These are phyloP conservation scores for Salicornia ramosissima DNA, from an alignment of 148 eudicot species.

Conservation along the genomic window DNA sequence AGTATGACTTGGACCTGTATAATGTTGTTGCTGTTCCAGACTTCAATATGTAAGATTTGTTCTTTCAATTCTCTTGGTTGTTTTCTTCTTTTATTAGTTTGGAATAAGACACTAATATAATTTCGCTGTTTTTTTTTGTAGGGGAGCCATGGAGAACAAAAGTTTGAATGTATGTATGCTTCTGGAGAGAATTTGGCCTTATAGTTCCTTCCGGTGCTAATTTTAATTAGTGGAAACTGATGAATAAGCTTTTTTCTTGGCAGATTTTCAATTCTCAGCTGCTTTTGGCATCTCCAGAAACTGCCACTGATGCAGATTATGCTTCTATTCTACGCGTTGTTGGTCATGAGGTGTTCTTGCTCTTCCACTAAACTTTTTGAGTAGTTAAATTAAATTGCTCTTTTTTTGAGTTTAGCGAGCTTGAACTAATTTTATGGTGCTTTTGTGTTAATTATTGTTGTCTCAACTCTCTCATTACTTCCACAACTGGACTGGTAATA, in stretches of 20 bases:
- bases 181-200: constrained; percentile 14
- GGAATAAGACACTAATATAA: constrained; percentile 6
- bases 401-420: background rate
- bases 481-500: constrained; percentile 99
- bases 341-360: constrained; percentile 86
- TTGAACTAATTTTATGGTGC: constrained; percentile 14
- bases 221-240: constrained; percentile 8
- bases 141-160: constrained; percentile 99
- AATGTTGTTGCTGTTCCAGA: constrained; percentile 97
- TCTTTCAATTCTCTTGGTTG: background rate
- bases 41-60: constrained; percentile 78
- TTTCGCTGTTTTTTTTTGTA: constrained; percentile 28
- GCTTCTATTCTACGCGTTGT: constrained; percentile 96
- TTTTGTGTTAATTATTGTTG: constrained; percentile 29
- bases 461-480: constrained; percentile 54
- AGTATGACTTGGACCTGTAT: constrained; percentile 94
- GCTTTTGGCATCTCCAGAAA: constrained; percentile 99
- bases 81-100: background rate
- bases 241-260: constrained; percentile 1
- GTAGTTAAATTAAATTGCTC: background rate
- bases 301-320: constrained; percentile 93
- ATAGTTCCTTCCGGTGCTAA: constrained; percentile 14
- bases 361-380: background rate
- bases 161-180: constrained; percentile 86
- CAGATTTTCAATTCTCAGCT: constrained; percentile 97